Base-by-base conservation (phyloP, 192 early-diverging fungal genomes). In the Lobosporangium transversale region DNA sequence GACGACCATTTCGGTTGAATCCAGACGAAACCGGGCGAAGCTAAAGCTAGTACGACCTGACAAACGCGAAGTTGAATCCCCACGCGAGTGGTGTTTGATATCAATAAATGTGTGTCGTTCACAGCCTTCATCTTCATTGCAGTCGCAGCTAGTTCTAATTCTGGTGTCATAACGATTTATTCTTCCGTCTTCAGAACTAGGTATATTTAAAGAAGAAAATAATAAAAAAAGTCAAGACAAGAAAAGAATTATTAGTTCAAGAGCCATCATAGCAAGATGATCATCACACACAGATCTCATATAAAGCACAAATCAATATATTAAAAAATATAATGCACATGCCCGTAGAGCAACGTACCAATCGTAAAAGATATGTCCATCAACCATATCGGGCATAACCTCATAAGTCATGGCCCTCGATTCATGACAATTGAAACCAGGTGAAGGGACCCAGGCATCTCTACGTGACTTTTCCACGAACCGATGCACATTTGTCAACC, bases 401-500 rank as follows among this genome's bases (percentile, higher is more conserved):
- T 86, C 78, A 61, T 80, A 86, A 1, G 79, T 69, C 32, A 80
- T 66, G 51, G 44, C 15, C 81, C 51, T 45, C 12, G 43, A 36
- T 1, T 36, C 55, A 43, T 86, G 85, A 50, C 85, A 86, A 36
- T 53, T 33, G 65, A 86, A 81, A 11, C 52, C 56, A 18, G 71
- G 66, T 9, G 11, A 37, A 8, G 80, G 73, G 24, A 44, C 18
- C 79, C 79, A 81, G 32, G 54, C 44, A 1, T 42, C 42, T 10
- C 45, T 12, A 9, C 36, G 35, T 27, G 64, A 65, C 11, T 59
- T 62, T 26, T 47, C 67, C 35, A 66, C 43, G n/a, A 60, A 70
- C n/a, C 43, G 56, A 27, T 70, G 29, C 9, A 81, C 64, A 53
- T 88, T 84, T 29, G 87, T 89, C n/a, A 87, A 62, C 53, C 80